phyloP scores from a whole-genome alignment of 192 early-diverging fungal species.

The Entophlyctis luteolus region DNA sequence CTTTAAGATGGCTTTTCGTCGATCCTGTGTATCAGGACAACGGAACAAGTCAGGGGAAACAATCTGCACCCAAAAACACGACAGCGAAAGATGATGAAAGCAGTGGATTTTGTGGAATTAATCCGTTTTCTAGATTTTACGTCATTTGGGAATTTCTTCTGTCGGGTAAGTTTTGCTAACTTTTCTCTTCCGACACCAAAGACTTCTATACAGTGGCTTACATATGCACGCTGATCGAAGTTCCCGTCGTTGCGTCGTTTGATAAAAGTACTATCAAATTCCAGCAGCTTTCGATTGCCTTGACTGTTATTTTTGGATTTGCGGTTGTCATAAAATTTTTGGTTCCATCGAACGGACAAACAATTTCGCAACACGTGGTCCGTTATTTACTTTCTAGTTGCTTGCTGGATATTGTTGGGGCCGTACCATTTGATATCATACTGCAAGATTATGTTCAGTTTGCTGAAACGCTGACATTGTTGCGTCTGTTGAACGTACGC shows the following conservation, averaged over 20 bases:
- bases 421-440: conserved; percentile 38
- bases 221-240: conserved; percentile 1
- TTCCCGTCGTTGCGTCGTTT: conserved; percentile 26
- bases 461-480: conserved; percentile 25
- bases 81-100: background rate
- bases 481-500: conserved; percentile 30
- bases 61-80: background rate
- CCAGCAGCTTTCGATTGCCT: background rate
- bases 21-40: conserved; percentile 6
- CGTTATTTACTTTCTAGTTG: conserved; percentile 17
- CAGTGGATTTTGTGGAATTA: conserved; percentile 7
- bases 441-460: background rate
- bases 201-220: conserved; percentile 5
- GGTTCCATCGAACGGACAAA: background rate
- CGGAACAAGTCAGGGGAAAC: background rate
- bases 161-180: conserved; percentile 24
- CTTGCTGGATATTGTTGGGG: conserved; percentile 23
- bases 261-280: background rate
- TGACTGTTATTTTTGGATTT: conserved; percentile 19
- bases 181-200: background rate
- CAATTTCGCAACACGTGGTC: background rate
- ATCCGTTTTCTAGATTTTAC: conserved; percentile 19
- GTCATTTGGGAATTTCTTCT: conserved; percentile 38
- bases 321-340: conserved; percentile 21
- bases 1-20: conserved; percentile 4